A percentile compares a stretch with the other conserved stretches of the same genome.
Conservation (phyloP, 176 grass and related monocot genomes). For the Aegilops speltoides region DNA sequence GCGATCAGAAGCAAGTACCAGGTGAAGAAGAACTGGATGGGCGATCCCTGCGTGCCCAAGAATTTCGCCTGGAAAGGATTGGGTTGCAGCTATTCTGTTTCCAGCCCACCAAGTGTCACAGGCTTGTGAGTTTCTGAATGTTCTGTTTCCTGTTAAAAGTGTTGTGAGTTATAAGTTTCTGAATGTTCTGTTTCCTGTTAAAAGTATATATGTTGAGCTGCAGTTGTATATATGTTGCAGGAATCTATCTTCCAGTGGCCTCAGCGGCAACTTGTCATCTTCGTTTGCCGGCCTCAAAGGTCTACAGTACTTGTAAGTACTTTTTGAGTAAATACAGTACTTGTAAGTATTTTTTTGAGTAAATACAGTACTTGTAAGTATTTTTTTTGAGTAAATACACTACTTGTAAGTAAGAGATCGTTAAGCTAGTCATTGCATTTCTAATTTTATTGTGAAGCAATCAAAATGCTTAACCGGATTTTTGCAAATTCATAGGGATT, state of each 20-base stretch:
- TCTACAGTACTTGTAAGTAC: constrained; percentile 42
- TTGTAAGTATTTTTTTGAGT: constrained; percentile 24
- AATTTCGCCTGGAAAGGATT: constrained; percentile 53
- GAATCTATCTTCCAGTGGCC: constrained; percentile 46
- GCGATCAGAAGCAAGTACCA: constrained; percentile 45
- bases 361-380: constrained; percentile 44
- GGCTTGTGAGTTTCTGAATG: constrained; percentile 33
- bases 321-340: background rate
- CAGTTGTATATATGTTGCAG: constrained; percentile 14
- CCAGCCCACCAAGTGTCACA: constrained; percentile 47
- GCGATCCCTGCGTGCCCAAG: constrained; percentile 63
- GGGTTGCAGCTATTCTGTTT: constrained; percentile 54
- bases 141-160: background rate
- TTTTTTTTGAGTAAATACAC: background rate
- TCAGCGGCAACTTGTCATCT: constrained; percentile 44
- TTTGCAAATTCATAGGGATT: constrained; percentile 45
- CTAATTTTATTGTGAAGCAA: background rate
- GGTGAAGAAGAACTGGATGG: constrained; percentile 60
- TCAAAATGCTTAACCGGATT: background rate
- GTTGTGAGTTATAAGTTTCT: no score
- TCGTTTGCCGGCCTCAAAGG: constrained; percentile 40
- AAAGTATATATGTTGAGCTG: background rate
- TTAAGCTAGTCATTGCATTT: background rate
- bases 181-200: no score
- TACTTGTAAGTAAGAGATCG: constrained; percentile 25